phyloP scores from a whole-genome alignment of 169 alveolate genomes.

The Cystoisospora suis region DNA sequence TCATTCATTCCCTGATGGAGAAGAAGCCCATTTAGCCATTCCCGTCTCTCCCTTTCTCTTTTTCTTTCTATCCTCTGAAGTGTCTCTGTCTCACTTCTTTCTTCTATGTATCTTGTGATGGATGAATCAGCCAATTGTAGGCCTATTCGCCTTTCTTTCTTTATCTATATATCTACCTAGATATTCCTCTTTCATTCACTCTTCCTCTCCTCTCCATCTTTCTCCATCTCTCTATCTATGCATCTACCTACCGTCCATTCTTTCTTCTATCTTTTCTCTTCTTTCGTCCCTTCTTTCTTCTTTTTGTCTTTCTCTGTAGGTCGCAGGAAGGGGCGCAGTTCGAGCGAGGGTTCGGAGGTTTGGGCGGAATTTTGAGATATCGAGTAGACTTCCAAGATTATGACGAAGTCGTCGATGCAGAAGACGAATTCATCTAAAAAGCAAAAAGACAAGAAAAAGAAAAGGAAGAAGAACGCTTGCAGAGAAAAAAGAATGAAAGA shows the following conservation, averaged over 20 bases:
- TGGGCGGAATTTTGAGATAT: slow-evolving; percentile 98
- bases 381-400: slow-evolving; percentile 61
- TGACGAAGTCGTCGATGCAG: slow-evolving; percentile 54
- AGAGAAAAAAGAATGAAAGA: too few species aligned
- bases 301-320: neutral
- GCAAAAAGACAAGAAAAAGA: too few species aligned
- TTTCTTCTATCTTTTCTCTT: too few species aligned
- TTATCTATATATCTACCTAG: too few species aligned
- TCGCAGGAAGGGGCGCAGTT: slow-evolving; percentile 98
- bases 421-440: slow-evolving; percentile 52
- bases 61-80: neutral
- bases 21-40: too few species aligned
- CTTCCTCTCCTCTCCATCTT: neutral
- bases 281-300: neutral
- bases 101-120: neutral
- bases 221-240: neutral
- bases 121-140: neutral
- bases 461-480: too few species aligned
- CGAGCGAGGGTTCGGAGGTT: slow-evolving; percentile 98
- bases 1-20: too few species aligned
- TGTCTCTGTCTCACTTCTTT: neutral
- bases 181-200: neutral
- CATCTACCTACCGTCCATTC: too few species aligned
- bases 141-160: neutral
- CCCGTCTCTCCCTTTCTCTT: too few species aligned